These are phyloP conservation scores for Exophiala sideris DNA, from an alignment of 2,329 filamentous ascomycete species.

Conservation along the genomic window DNA sequence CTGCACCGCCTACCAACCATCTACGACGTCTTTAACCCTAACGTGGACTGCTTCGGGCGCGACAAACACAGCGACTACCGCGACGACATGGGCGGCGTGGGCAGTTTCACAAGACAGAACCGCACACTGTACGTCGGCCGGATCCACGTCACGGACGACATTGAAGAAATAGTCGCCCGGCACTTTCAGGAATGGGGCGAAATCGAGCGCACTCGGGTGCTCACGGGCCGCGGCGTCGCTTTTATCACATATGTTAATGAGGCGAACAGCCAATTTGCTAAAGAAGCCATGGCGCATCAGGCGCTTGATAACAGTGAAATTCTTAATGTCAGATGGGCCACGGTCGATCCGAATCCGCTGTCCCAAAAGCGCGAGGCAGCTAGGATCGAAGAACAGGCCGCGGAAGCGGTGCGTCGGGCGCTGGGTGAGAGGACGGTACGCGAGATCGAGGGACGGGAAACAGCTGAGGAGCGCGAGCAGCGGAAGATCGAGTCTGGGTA, in stretches of 20 bases:
- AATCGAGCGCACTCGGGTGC: slow-evolving; percentile 79
- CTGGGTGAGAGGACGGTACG: slow-evolving; percentile 87
- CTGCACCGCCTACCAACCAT: slow-evolving; percentile 83
- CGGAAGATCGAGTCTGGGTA: slow-evolving; percentile 80
- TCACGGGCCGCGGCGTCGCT: slow-evolving; percentile 84
- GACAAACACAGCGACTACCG: slow-evolving; percentile 92
- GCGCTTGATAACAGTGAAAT: slow-evolving; percentile 86
- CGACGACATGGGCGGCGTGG: slow-evolving; percentile 97
- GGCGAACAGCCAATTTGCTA: slow-evolving; percentile 83
- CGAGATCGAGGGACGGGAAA: slow-evolving; percentile 88
- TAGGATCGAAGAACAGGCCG: slow-evolving; percentile 90
- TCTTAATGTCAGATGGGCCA: slow-evolving; percentile 95
- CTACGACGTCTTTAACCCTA: slow-evolving; percentile 87
- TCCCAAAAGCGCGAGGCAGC: slow-evolving; percentile 88
- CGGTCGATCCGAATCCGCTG: slow-evolving; percentile 90
- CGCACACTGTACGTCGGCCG: slow-evolving; percentile 88
- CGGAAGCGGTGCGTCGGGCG: slow-evolving; percentile 84
- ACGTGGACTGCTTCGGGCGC: slow-evolving; percentile 90
- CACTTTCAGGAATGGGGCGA: slow-evolving; percentile 98
- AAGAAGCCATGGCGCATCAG: slow-evolving; percentile 95
- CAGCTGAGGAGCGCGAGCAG: slow-evolving; percentile 79
- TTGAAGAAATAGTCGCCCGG: slow-evolving; percentile 89
- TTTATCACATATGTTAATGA: slow-evolving; percentile 95
- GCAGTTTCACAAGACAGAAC: slow-evolving; percentile 90
- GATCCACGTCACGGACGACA: slow-evolving; percentile 94